phyloP scores from a whole-genome alignment of 441 rosid genomes.

The Jatropha multifida region DNA sequence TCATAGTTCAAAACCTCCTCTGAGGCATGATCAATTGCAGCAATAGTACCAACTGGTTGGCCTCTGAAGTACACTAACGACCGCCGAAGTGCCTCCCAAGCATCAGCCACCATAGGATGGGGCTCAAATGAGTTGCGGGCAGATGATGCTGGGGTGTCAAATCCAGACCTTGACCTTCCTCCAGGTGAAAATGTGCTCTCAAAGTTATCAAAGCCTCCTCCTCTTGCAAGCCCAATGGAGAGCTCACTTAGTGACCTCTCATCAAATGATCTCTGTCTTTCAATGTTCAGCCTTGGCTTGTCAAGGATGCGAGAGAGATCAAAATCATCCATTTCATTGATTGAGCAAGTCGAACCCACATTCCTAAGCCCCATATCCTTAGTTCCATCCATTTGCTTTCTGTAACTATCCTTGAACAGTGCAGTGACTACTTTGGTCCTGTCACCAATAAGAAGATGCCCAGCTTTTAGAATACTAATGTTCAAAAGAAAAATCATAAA shows the following conservation, averaged over 20 bases:
- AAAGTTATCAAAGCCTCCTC: constrained; percentile 40
- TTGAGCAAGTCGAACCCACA: constrained; percentile 65
- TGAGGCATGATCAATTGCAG: constrained; percentile 79
- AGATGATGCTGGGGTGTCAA: constrained; percentile 69
- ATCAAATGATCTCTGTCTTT: constrained; percentile 82
- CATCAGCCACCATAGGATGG: constrained; percentile 92
- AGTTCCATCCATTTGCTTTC: constrained; percentile 47
- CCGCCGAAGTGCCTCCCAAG: constrained; percentile 81
- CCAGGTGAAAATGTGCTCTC: constrained; percentile 69
- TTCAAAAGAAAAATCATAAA: background rate
- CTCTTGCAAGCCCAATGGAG: constrained; percentile 55
- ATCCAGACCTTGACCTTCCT: constrained; percentile 76
- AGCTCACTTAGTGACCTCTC: constrained; percentile 78
- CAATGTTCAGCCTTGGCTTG: constrained; percentile 73
- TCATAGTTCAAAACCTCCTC: constrained; percentile 87
- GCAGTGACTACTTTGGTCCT: constrained; percentile 17
- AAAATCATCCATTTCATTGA: constrained; percentile 69
- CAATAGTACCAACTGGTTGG: constrained; percentile 90
- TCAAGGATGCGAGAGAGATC: constrained; percentile 73
- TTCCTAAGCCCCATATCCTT: constrained; percentile 51
- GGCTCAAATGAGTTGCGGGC: constrained; percentile 80
- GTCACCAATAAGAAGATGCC: constrained; percentile 11
- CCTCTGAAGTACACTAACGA: constrained; percentile 72
- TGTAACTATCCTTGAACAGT: constrained; percentile 14
- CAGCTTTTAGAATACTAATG: background rate